Evolutionary conservation across 257 asterid genomes (phyloP), one percentile per base, ranked within the genome.

Genomic region (Linderniella brevidens): DNA sequence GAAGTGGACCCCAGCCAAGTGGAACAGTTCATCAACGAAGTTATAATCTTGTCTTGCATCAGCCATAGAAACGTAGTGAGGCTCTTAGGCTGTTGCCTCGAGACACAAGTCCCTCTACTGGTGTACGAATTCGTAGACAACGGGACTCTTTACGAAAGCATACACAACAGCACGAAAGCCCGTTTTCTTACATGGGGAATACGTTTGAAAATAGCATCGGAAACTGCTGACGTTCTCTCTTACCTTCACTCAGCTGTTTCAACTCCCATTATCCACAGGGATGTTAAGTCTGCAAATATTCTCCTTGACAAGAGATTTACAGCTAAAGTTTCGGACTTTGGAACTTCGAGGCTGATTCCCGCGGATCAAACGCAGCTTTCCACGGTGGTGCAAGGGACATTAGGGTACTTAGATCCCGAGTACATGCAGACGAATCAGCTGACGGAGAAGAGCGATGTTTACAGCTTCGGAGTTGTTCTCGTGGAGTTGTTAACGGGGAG

Each of bases 381-480:
- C 32, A 25, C 32, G 32, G 32, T 25, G 32, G 32, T 25, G 13
- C 48, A 8, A 49, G 61, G 61, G 15, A 60, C 62, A 20, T 60
- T 61, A 3, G 61, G 50, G 17, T 68, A 64, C 29, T 8, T 55
- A 12, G 76, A 65, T 25, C 76, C 64, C 8, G 69, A 69, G 15
- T 69, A 58, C 52, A 13, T 64, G 61, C 66, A 42, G 29, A 54
- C 66, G 2, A 49, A 9, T 6, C 13, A 57, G 12, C 13, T 69
- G 20, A 61, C 61, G 0, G 54, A 54, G 20, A 60, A 69, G 19
- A 64, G 58, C 11, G 65, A 64, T 36, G 69, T 61, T 25, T 25
- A 64, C 4, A 69, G 69, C 18, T 65, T 69, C 3, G 59, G 67
- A n/a, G 54, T 65, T 5, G 67, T 58, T 1, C 61, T 69, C 0